These are phyloP conservation scores for Antitrichia curtipendula DNA, from an alignment of 225 moss, liverwort and hornwort genomes.

Conservation along the genomic window DNA sequence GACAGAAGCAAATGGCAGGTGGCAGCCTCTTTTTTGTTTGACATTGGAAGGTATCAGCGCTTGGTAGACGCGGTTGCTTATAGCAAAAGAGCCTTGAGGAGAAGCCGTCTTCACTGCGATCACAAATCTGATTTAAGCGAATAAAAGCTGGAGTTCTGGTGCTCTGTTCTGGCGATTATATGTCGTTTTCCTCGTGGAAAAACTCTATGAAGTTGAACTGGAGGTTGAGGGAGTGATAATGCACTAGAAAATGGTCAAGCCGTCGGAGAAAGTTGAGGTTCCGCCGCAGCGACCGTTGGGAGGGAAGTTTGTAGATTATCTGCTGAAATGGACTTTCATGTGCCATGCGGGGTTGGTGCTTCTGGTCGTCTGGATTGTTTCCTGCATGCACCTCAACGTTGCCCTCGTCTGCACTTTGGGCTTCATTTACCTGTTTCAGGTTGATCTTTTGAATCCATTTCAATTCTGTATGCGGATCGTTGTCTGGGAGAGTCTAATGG, in stretches of 20 bases:
- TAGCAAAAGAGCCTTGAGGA: background rate
- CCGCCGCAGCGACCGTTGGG: background rate
- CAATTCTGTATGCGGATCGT: background rate
- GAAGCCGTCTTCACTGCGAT: background rate
- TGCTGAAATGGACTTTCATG: slow-evolving; percentile 55
- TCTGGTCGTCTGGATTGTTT: slow-evolving; percentile 38
- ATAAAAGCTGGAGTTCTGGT: background rate
- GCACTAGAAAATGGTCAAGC: slow-evolving; percentile 8
- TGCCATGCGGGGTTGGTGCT: slow-evolving; percentile 67
- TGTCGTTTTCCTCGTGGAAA: background rate
- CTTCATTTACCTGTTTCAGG: slow-evolving; percentile 61
- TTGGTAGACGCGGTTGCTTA: background rate
- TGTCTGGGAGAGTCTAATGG: background rate
- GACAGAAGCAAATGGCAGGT: background rate
- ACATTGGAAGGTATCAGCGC: background rate
- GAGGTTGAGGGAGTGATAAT: background rate
- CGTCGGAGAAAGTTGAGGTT: background rate
- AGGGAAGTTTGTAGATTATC: slow-evolving; percentile 1
- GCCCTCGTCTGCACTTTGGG: slow-evolving; percentile 51
- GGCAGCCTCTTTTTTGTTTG: background rate
- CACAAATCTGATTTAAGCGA: background rate
- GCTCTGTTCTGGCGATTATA: background rate
- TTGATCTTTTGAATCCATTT: background rate
- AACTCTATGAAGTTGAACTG: background rate
- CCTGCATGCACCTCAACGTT: slow-evolving; percentile 29